Evolutionary conservation across 139 green algal species (phyloP).

Genomic region (Penium margaritaceum): DNA sequence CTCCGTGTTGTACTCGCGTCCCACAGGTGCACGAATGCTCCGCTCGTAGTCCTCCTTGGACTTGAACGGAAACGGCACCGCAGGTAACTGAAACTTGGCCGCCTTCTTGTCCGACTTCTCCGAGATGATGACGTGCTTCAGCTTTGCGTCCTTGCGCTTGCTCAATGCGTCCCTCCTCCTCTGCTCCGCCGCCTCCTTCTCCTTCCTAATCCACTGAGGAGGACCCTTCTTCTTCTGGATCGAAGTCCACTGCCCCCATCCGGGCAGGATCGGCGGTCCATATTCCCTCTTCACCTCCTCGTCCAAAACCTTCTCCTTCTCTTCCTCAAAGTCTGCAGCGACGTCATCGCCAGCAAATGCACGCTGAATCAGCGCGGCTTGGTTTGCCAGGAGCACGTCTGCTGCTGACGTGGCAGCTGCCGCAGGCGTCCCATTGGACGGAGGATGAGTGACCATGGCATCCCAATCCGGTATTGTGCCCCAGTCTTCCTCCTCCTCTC

Average conservation of each 20-base stretch:
- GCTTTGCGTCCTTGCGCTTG: constrained; percentile 66
- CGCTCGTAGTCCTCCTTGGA: constrained; percentile 58
- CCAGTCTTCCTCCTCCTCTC: constrained; percentile 14
- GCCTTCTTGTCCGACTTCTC: constrained; percentile 75
- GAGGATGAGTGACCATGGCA: no score
- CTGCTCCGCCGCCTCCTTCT: constrained; percentile 56
- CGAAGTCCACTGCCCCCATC: constrained; percentile 78
- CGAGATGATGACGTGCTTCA: constrained; percentile 74
- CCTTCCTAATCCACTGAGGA: constrained; percentile 49
- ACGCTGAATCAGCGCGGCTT: constrained; percentile 53
- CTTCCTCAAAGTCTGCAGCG: constrained; percentile 72
- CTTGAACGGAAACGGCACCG: constrained; percentile 66
- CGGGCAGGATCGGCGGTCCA: constrained; percentile 39
- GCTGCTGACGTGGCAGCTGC: background rate
- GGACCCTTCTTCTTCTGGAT: constrained; percentile 58
- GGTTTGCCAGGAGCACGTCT: background rate
- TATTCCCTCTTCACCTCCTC: constrained; percentile 68
- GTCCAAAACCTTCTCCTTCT: constrained; percentile 59
- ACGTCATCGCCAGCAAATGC: constrained; percentile 89
- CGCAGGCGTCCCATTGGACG: no score
- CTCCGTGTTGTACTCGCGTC: constrained; percentile 82
- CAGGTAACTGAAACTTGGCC: constrained; percentile 58
- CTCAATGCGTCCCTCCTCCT: constrained; percentile 54
- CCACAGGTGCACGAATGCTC: constrained; percentile 70
- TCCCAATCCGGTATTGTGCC: constrained; percentile 4